These are phyloP conservation scores for Mycena sanguinolenta DNA, from an alignment of 768 basidiomycete genomes.

Conservation along the genomic window DNA sequence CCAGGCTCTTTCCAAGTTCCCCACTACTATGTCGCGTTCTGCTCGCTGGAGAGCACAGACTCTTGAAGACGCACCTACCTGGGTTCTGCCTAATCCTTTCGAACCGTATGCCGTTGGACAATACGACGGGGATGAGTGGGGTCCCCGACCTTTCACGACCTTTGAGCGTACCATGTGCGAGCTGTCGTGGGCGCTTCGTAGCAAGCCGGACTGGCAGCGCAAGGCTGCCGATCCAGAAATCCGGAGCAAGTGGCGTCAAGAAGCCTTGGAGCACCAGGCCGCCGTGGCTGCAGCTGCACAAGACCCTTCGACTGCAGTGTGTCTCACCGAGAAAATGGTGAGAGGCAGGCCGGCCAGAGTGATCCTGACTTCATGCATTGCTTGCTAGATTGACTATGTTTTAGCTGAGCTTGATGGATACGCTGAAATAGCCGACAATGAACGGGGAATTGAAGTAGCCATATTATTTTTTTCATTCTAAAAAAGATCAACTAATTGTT, in stretches of 20 bases:
- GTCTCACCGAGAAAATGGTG: conserved; percentile 28
- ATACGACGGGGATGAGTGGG: neutral
- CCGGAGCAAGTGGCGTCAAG: conserved; percentile 26
- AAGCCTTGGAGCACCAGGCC: conserved; percentile 20
- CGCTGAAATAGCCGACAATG: conserved; percentile 33
- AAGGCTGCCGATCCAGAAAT: conserved; percentile 26
- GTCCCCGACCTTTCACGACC: conserved; percentile 32
- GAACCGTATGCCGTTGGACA: neutral
- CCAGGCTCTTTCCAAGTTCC: too few species aligned
- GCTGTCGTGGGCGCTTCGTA: conserved; percentile 30
- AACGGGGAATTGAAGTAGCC: conserved; percentile 35
- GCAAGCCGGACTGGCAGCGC: conserved; percentile 23
- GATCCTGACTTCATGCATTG: neutral
- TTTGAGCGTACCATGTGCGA: conserved; percentile 5
- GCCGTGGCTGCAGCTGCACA: neutral
- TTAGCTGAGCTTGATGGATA: conserved; percentile 39
- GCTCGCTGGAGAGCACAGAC: neutral
- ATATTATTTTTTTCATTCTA: neutral
- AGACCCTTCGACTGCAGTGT: neutral
- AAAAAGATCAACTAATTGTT: neutral
- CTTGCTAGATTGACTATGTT: conserved; percentile 39
- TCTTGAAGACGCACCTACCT: conserved; percentile 10
- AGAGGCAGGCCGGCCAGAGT: neutral
- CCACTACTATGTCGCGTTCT: too few species aligned
- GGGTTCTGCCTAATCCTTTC: conserved; percentile 19